Base-by-base conservation (phyloP, 805 yeast genomes). In the Saccharomyces paradoxus region DNA sequence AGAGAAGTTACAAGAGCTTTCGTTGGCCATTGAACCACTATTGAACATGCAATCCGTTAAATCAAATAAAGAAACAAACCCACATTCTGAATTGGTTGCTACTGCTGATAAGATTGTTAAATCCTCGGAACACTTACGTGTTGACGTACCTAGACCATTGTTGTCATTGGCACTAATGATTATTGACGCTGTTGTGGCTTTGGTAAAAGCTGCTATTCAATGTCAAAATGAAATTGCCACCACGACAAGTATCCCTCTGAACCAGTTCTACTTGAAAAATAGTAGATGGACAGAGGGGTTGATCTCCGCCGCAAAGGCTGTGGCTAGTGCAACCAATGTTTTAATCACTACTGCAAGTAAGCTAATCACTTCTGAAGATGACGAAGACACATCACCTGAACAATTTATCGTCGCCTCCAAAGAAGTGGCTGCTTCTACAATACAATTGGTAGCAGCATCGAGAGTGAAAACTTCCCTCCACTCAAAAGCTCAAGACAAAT, bases 281-380 rank as follows among this genome's bases (percentile, higher is more conserved):
- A 89, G 84, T 69, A 79, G 92, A 63, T 89, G 97, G 97, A 88
- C 96, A 0, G 96, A 90, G 71, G 97, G 97, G 24, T 81, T 89
- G 55, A 83, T 89, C 30, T 86, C 95, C 56, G 96, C 96, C 17
- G 89, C 96, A 1, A 84, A 86, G 62, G 84, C 92, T 1, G 94
- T 89, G 44, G 96, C 95, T 1, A 81, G 81, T 2, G 81, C 96
- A 0, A 90, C 97, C 2, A 86, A 84, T 63, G 74, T 85, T n/a
- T 77, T 89, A 58, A 89, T 89, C 56, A 81, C 81, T 56, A 86
- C 89, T n/a, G 95, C 96, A 0, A 94, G 89, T 71, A 94, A 95
- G 21, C 89, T 88, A 17, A 73, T 89, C 44, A 76, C 79, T 51
- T 77, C 78, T 1, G 68, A 70, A n/a, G 84, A 83, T 60, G 47